phyloP scores from a whole-genome alignment of 1,139 yeast species.

The Casaregolazyma suthepensis region DNA sequence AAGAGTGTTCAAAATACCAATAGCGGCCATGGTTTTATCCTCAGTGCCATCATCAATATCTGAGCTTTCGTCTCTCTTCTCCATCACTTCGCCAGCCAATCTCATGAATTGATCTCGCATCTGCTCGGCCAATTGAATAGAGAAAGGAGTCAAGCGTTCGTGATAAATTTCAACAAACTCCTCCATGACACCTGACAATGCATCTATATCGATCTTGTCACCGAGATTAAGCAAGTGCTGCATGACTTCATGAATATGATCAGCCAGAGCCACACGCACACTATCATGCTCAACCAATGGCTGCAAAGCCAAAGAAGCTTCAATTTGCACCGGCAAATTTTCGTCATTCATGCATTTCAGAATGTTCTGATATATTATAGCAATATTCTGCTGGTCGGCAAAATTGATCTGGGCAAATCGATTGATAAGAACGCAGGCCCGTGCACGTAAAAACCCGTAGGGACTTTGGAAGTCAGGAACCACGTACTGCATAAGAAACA shows the following conservation, averaged over 20 bases:
- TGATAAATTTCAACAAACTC: constrained; percentile 89
- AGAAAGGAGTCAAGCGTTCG: constrained; percentile 88
- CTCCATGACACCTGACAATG: constrained; percentile 87
- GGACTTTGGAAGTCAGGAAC: constrained; percentile 66
- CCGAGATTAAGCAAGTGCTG: constrained; percentile 69
- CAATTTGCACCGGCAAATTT: constrained; percentile 72
- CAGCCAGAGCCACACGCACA: constrained; percentile 61
- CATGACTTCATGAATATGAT: constrained; percentile 75
- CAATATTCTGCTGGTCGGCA: constrained; percentile 43
- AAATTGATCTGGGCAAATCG: constrained; percentile 64
- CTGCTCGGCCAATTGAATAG: constrained; percentile 76
- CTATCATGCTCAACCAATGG: constrained; percentile 60
- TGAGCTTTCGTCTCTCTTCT: constrained; percentile 32
- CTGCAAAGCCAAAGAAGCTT: constrained; percentile 82
- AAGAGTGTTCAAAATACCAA: constrained; percentile 81
- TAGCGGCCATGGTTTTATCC: constrained; percentile 82
- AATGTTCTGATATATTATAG: constrained; percentile 59
- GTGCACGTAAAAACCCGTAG: constrained; percentile 70
- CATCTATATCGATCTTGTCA: constrained; percentile 80
- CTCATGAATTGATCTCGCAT: constrained; percentile 76
- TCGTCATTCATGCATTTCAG: constrained; percentile 50
- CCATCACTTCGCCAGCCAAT: constrained; percentile 63
- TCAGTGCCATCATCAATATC: constrained; percentile 39
- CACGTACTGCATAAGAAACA: constrained; percentile 55
- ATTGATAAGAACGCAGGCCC: constrained; percentile 74